Conservation (phyloP, 2,329 filamentous ascomycete species). For the Phyllosticta capitalensis region DNA sequence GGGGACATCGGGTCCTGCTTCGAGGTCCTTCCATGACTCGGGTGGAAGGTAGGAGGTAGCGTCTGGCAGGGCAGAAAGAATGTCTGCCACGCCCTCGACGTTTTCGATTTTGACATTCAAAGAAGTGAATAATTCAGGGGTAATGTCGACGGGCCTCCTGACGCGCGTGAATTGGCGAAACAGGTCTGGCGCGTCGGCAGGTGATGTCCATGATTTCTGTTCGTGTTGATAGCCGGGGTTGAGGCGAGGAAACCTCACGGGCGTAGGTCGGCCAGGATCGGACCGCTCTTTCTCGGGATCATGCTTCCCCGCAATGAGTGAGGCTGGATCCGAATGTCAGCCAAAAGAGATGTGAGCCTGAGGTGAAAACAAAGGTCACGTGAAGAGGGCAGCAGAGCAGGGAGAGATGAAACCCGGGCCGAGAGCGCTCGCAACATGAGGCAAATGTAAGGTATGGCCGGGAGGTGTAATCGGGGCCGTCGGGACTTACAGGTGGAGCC, state of each 20-base stretch:
- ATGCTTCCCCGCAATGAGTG: conserved; percentile 30
- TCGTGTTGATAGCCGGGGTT: conserved; percentile 24
- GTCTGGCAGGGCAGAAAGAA: conserved; percentile 27
- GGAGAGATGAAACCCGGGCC: neutral
- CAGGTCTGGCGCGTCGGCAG: conserved; percentile 12
- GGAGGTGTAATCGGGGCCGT: conserved; percentile 1
- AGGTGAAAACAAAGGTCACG: neutral
- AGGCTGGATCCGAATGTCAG: conserved; percentile 16
- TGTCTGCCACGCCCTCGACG: conserved; percentile 29
- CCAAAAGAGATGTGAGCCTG: neutral
- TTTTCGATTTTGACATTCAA: conserved; percentile 34
- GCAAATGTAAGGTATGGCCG: too few species aligned
- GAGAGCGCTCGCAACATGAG: neutral
- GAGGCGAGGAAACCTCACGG: conserved; percentile 44
- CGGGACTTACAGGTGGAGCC: conserved; percentile 22
- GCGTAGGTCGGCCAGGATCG: conserved; percentile 40
- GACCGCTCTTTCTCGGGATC: conserved; percentile 31
- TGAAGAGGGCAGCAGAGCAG: conserved; percentile 2
- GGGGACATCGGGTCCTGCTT: conserved; percentile 21
- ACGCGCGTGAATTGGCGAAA: conserved; percentile 31
- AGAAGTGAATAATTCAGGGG: conserved; percentile 27
- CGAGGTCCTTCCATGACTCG: conserved; percentile 22
- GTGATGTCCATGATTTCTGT: conserved; percentile 25
- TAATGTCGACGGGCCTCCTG: conserved; percentile 34
- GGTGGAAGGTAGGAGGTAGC: conserved; percentile 31